These are phyloP conservation scores for Plasmodium malariae DNA, from an alignment of 169 alveolate genomes.

Conservation along the genomic window DNA sequence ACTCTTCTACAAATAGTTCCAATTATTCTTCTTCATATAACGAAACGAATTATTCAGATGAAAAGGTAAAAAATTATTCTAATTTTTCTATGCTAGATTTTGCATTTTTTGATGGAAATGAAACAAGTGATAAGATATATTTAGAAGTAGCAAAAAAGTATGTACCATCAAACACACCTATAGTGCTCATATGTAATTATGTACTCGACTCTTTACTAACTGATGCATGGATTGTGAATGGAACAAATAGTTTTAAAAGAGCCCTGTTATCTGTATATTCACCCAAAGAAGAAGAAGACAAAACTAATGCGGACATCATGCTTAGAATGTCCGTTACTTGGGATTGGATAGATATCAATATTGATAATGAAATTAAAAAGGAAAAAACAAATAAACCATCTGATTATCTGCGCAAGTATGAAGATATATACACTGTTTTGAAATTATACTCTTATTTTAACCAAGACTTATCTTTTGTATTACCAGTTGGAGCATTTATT, in stretches of 20 bases:
- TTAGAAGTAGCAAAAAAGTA: constrained; percentile 76
- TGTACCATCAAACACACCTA: constrained; percentile 81
- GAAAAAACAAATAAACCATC: constrained; percentile 30
- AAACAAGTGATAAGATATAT: constrained; percentile 76
- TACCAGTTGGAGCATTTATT: constrained; percentile 87
- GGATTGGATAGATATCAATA: constrained; percentile 79
- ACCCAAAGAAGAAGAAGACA: constrained; percentile 89
- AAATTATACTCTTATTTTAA: constrained; percentile 79
- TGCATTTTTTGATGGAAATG: constrained; percentile 88
- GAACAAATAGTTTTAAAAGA: constrained; percentile 83
- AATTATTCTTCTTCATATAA: constrained; percentile 29
- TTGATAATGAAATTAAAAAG: constrained; percentile 66
- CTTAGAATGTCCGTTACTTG: constrained; percentile 91
- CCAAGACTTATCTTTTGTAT: constrained; percentile 83
- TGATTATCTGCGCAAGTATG: constrained; percentile 76
- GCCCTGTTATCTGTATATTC: constrained; percentile 86
- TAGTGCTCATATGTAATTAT: constrained; percentile 85
- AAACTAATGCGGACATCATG: constrained; percentile 90
- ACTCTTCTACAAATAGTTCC: constrained; percentile 29
- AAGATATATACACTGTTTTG: constrained; percentile 78
- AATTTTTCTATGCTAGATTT: constrained; percentile 85
- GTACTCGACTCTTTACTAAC: constrained; percentile 88
- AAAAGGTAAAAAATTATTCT: constrained; percentile 15
- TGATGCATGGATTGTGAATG: constrained; percentile 83
- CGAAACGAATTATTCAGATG: constrained; percentile 49